Conservation (phyloP, 2,329 filamentous ascomycete genomes). For the Ambrosiella xylebori region DNA sequence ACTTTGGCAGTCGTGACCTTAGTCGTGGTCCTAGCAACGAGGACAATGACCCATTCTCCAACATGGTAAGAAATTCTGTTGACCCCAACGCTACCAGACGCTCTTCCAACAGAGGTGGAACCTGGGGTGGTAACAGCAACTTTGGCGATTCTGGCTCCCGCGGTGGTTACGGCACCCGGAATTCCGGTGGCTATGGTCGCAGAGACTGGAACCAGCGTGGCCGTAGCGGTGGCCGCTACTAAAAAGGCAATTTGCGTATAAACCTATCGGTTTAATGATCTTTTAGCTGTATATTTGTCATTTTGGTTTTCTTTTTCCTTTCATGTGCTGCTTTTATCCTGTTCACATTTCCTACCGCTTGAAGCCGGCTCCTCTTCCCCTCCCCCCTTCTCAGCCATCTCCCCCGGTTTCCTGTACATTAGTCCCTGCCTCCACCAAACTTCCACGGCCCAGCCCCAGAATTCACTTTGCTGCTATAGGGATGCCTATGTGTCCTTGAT, state of each 20-base stretch:
- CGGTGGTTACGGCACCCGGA: slow-evolving; percentile 11
- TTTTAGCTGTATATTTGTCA: no score
- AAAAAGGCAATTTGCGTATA: background rate
- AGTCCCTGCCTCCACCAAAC: no score
- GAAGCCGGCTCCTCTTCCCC: background rate
- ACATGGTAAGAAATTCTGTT: slow-evolving; percentile 6
- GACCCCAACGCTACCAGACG: slow-evolving; percentile 6
- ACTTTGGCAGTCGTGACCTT: no score
- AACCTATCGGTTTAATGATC: no score
- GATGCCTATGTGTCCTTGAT: background rate
- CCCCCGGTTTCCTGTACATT: background rate
- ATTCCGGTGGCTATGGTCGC: background rate
- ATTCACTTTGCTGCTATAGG: background rate
- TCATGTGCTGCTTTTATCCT: background rate
- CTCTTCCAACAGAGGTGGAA: slow-evolving; percentile 11
- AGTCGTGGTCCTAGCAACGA: no score
- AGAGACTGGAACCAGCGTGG: background rate
- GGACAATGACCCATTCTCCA: slow-evolving; percentile 9
- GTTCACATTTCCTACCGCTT: background rate
- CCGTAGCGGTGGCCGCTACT: slow-evolving; percentile 7
- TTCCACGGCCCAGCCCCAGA: background rate
- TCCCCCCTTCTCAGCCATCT: background rate
- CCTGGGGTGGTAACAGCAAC: slow-evolving; percentile 12
- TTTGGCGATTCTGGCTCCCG: slow-evolving; percentile 12
- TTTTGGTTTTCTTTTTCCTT: background rate